Evolutionary conservation across 441 rosid genomes (phyloP), one percentile per base, ranked within the genome.

Genomic region (Jatropha multifida): DNA sequence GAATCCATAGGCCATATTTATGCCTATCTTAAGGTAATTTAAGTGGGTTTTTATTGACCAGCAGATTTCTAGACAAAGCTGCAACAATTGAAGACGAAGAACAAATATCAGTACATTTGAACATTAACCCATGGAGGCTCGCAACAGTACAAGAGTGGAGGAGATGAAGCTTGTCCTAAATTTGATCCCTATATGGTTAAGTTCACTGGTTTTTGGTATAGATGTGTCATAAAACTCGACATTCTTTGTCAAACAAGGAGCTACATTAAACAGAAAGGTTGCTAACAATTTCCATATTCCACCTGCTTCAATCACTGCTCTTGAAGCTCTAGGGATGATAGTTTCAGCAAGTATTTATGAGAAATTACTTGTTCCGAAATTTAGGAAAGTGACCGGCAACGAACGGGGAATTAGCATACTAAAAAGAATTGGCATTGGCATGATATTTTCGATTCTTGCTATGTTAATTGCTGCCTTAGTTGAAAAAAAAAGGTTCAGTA

Each of bases 1-100:
- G 32, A 32, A 32, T 2, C 32, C 32, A 23, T 23, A 23, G 23
- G 23, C 23, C 23, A 32, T 7, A 59, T 59, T 7, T 11, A 59
- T 23, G 8, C 11, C 2, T 7, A 20, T 4, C 13, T 1, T 61
- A 1, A 10, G 38, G 12, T 26, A 4, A 60, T 27, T 51, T 60
- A 37, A 27, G 26, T 26, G 0, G 40, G 4, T 27, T 3, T 60
- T 27, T 20, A 60, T 60, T 26, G 14, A 8, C 38, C 18, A 37
- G 27, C 79, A 93, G 97, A 76, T 93, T 93, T 81, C 89, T 90
- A 10, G 97, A 91, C 79, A 93, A 88, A 87, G 96, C 97, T 18
- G 96, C 96, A 1, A 89, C 88, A 44, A 13, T 83, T 12, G 72
- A 89, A 86, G 79, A 85, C 70, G 72, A 71, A 68, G 83, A 0